A percentile compares a stretch with the other conserved stretches of the same genome.
Conservation (phyloP, 352 stramenopile genomes). For the Lagenidium sp. region DNA sequence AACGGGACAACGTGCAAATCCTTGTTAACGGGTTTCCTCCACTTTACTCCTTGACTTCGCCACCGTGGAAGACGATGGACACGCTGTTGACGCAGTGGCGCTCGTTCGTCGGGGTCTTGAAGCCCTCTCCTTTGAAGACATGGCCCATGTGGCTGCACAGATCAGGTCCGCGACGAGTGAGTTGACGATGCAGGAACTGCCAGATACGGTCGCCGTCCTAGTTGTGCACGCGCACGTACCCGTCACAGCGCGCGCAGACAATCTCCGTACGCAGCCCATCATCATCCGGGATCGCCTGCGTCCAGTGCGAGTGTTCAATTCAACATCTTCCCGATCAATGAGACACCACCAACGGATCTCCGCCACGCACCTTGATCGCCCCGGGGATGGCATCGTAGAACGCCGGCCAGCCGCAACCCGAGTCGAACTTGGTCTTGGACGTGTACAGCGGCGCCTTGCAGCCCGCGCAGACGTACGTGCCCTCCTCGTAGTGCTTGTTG, state of each 20-base stretch:
- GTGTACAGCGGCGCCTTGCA: slow-evolving; percentile 86
- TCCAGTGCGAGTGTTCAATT: background rate
- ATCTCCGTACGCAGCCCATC: slow-evolving; percentile 82
- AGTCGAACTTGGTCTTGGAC: slow-evolving; percentile 87
- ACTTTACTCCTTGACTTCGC: slow-evolving; percentile 34
- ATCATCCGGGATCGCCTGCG: slow-evolving; percentile 48
- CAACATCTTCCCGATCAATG: background rate
- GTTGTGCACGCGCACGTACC: slow-evolving; percentile 45
- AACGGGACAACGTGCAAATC: background rate
- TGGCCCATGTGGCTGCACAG: slow-evolving; percentile 84
- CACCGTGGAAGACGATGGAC: slow-evolving; percentile 76
- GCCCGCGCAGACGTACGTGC: slow-evolving; percentile 82
- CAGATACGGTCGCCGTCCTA: too few relatives aligned
- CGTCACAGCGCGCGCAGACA: slow-evolving; percentile 81
- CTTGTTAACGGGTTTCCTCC: slow-evolving; percentile 20
- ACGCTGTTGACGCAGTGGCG: slow-evolving; percentile 89
- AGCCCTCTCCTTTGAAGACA: slow-evolving; percentile 87
- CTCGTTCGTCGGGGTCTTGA: slow-evolving; percentile 82
- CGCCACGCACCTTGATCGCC: slow-evolving; percentile 66
- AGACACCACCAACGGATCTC: too few relatives aligned
- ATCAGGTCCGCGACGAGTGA: too few relatives aligned
- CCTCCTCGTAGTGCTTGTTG: slow-evolving; percentile 81
- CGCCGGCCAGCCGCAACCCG: slow-evolving; percentile 84
- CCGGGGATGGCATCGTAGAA: slow-evolving; percentile 88
- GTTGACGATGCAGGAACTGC: too few relatives aligned